These are phyloP conservation scores for Stropharia rugosoannulata DNA, from an alignment of 768 basidiomycete species.

Conservation along the genomic window DNA sequence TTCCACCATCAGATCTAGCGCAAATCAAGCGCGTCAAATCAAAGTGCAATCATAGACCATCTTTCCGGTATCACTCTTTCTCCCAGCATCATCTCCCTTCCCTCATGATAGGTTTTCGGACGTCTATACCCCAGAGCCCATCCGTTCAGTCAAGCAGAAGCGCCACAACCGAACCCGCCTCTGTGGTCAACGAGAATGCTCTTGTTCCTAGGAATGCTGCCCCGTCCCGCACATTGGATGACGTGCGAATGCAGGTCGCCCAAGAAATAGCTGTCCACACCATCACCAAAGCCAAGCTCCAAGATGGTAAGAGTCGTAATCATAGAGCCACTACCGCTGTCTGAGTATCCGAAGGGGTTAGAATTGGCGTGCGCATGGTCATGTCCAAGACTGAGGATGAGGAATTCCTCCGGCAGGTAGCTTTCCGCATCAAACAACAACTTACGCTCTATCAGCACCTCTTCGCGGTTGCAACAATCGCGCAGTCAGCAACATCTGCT, in stretches of 20 bases:
- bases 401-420: slow-evolving; percentile 55
- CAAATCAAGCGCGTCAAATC: not conserved
- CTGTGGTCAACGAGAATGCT: slow-evolving; percentile 17
- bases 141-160: slow-evolving; percentile 8
- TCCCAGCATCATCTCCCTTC: not conserved
- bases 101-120: slow-evolving; percentile 17
- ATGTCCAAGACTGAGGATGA: slow-evolving; percentile 58
- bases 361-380: slow-evolving; percentile 59
- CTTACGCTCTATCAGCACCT: slow-evolving; percentile 45
- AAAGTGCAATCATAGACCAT: not conserved
- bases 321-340: not conserved
- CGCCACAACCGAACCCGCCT: slow-evolving; percentile 15
- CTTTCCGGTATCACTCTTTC: not conserved
- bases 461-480: slow-evolving; percentile 55
- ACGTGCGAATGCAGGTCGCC: slow-evolving; percentile 60
- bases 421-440: slow-evolving; percentile 41
- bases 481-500: slow-evolving; percentile 21
- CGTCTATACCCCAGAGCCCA: slow-evolving; percentile 10
- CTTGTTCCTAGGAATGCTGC: slow-evolving; percentile 14
- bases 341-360: slow-evolving; percentile 32
- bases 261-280: slow-evolving; percentile 54
- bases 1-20: not conserved
- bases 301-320: slow-evolving; percentile 38
- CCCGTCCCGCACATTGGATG: slow-evolving; percentile 52
- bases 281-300: slow-evolving; percentile 44